Evolutionary conservation across 2,329 filamentous ascomycete genomes (phyloP), one percentile per base, ranked within the genome.

Genomic region (Fusarium nematophilum): DNA sequence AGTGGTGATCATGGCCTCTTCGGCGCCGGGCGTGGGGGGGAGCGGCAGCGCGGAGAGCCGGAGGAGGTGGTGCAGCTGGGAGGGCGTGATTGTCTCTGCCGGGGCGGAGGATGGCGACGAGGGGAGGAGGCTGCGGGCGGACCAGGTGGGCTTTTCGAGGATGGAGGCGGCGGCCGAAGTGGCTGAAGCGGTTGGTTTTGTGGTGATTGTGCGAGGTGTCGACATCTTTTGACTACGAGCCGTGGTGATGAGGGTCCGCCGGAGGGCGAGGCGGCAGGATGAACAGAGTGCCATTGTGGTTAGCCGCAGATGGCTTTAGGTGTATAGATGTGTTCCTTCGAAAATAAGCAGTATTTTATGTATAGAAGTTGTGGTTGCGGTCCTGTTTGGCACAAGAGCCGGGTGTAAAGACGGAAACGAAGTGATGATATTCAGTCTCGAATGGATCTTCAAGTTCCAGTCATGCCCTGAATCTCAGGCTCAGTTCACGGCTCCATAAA

Each of bases 31-130:
- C 2, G 81, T 81, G 14, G 81, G 76, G 0, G 94, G 93, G 1
- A 83, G 83, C 0, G 94, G 93, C 0, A 99, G 88, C 11, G 94
- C 93, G 4, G 93, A 96, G 31, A 98, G 88, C 14, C 91, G 90
- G 29, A 97, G 88, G 9, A 98, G 87, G 74, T 97, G 94, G 66
- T 86, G 87, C 0, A 98, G 84, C 73, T 92, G 88, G 37, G 85
- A 72, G 1, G 86, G 79, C 0, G 89, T 87, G 59, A 96, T 83
- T 52, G 75, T 74, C 43, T 80, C 71, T 67, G 67, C 14, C 37
- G 73, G 29, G 29, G 61, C 36, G 49, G 73, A 51, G 47, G 73
- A 39, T 45, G 68, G 30, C 14, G 71, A 57, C 56, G 72, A 31
- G 10, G 89, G 86, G 0, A 95, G 81, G 5, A 97, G 86, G 8